These are phyloP conservation scores for Avena sativa DNA, from an alignment of 176 grass and related monocot genomes.

Conservation along the genomic window DNA sequence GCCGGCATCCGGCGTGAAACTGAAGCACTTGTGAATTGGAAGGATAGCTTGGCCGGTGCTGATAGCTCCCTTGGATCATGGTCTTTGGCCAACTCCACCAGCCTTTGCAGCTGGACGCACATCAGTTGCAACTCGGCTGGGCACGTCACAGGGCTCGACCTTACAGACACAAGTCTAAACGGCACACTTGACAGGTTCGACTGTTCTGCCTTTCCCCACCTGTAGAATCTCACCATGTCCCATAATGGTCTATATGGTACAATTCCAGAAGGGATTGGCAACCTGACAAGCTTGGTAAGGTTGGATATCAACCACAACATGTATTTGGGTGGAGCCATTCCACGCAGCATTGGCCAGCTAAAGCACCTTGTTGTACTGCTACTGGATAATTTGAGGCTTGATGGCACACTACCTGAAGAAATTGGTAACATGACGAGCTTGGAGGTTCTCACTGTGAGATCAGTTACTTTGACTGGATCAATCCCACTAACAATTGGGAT, in stretches of 20 bases:
- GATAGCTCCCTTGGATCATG: neutral
- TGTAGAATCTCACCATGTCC: neutral
- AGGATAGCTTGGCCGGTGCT: neutral
- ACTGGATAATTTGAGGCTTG: neutral
- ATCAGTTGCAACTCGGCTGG: neutral
- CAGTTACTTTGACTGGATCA: neutral
- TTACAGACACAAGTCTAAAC: fast-evolving
- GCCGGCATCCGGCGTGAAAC: neutral
- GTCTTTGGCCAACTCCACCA: neutral
- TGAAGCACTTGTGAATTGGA: conserved; percentile 4
- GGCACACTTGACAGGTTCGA: neutral
- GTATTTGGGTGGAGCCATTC: neutral
- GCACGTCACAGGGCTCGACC: neutral
- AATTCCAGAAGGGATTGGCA: neutral
- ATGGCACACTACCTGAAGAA: neutral
- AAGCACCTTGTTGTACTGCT: neutral
- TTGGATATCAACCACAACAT: neutral
- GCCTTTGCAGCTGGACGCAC: neutral
- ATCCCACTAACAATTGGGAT: neutral
- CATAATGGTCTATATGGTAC: neutral
- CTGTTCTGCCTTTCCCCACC: neutral
- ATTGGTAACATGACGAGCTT: neutral
- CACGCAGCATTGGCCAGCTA: neutral
- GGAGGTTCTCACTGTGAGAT: fast-evolving
- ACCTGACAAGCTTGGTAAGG: neutral